Evolutionary conservation across 129 eudicot genomes (phyloP), one percentile per base, ranked within the genome.

Genomic region (Saposhnikovia divaricata): DNA sequence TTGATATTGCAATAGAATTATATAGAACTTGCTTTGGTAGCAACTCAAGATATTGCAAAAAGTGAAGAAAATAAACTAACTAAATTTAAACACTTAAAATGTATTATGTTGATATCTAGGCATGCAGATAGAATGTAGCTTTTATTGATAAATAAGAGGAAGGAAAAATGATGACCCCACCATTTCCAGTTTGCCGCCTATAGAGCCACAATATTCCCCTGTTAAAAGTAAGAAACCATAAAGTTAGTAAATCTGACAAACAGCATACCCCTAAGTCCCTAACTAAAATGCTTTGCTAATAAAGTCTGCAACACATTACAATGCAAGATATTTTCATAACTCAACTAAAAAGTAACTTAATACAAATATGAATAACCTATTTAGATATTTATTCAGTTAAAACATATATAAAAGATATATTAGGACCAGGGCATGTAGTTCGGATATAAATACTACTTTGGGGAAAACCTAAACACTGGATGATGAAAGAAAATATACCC

Each of bases 191-290:
- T 82, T 89, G 97, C 82, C 84, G 91, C 82, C 81, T 92, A 72
- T 95, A 87, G 43, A 95, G 83, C 86, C 87, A 92, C 50, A 95
- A 77, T 50, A 95, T 90, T 44, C 97, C 99, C 96, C 99, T 95
- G 96, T 82, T 45, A 77, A 82, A 39, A 37, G 77, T n/a, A 42
- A 75, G 50, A 83, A 28, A 59, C 14, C 43, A 84, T 43, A 73
- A 68, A 63, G 75, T 79, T 45, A 51, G 23, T 40, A 71, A 19
- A 38, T 31, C 1, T 71, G 75, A 39, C 47, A 71, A 19, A 38
- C 0, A 71, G 45, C 72, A 28, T 34, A 28, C 42, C 2, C 40
- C 40, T 3, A 31, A 66, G 42, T 12, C 2, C 40, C 40, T 3
- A 31, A 66, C 72, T 12, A 66, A 65, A 34, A 66, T 66, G 40